These are phyloP conservation scores for Pseudozyma sp. DNA, from an alignment of 1,284 basidiomycete genomes.

Conservation along the genomic window DNA sequence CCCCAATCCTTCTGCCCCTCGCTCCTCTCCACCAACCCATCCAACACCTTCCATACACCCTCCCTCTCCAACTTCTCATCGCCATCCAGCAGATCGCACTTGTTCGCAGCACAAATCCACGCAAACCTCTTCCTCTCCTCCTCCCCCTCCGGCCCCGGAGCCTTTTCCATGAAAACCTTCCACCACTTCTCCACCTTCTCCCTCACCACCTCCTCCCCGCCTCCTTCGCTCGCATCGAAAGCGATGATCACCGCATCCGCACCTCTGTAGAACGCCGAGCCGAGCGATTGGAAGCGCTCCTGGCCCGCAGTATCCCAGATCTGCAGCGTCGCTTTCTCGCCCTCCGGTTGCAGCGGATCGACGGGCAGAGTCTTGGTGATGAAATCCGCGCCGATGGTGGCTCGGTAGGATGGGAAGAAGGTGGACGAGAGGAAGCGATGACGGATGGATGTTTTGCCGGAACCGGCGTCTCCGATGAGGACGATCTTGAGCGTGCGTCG, in stretches of 20 bases:
- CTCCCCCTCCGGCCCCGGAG: conserved; percentile 40
- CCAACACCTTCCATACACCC: conserved; percentile 21
- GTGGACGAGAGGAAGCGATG: conserved; percentile 46
- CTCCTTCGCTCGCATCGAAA: conserved; percentile 40
- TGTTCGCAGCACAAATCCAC: conserved; percentile 61
- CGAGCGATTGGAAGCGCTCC: conserved; percentile 64
- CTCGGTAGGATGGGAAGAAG: conserved; percentile 51
- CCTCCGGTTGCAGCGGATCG: conserved; percentile 22
- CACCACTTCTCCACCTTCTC: conserved; percentile 44
- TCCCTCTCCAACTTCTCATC: conserved; percentile 5
- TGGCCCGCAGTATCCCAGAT: conserved; percentile 64
- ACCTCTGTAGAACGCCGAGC: conserved; percentile 61
- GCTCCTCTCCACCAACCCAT: conserved; percentile 18
- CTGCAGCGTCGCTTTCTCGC: conserved; percentile 41
- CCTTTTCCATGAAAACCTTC: conserved; percentile 53
- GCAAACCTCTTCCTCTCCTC: conserved; percentile 47
- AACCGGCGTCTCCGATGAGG: conserved; percentile 55
- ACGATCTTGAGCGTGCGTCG: conserved; percentile 57
- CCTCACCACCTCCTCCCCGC: conserved; percentile 15
- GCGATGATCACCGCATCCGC: conserved; percentile 61
- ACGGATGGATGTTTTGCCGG: conserved; percentile 60
- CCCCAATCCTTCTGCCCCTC: conserved; percentile 36
- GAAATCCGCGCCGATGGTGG: conserved; percentile 65
- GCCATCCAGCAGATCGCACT: conserved; percentile 39
- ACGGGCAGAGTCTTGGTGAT: conserved; percentile 50